These are phyloP conservation scores for Crataegus laevigata DNA, from an alignment of 306 rosid species.

Conservation along the genomic window DNA sequence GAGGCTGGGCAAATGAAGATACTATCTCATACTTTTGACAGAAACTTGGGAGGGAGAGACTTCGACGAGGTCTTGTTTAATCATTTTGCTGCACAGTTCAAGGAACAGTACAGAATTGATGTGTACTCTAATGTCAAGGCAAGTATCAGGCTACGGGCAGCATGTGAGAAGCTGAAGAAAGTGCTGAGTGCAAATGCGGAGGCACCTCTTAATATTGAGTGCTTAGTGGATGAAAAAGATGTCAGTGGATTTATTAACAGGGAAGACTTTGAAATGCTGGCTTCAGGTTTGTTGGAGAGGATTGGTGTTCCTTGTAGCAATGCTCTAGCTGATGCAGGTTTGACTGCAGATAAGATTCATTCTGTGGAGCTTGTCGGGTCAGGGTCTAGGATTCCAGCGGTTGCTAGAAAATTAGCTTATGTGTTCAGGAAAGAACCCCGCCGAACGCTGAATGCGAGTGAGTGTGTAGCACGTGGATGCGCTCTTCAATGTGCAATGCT, in stretches of 20 bases:
- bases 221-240: constrained; percentile 98
- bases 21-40: constrained; percentile 63
- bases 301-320: constrained; percentile 57
- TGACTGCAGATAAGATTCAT: constrained; percentile 51
- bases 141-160: constrained; percentile 60
- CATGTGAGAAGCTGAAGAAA: constrained; percentile 93
- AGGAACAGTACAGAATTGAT: constrained; percentile 53
- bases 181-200: constrained; percentile 92
- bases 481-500: constrained; percentile 99
- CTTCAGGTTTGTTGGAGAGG: constrained; percentile 59
- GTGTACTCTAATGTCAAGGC: constrained; percentile 72
- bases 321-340: constrained; percentile 63
- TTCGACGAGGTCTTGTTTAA: constrained; percentile 69
- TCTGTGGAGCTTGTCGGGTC: constrained; percentile 96
- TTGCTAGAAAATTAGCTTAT: constrained; percentile 50
- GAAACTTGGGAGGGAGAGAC: constrained; percentile 71
- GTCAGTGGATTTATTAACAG: constrained; percentile 83
- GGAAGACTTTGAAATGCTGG: constrained; percentile 85
- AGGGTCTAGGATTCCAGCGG: constrained; percentile 88
- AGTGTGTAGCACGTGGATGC: constrained; percentile 98
- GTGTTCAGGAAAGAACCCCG: constrained; percentile 73
- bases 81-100: constrained; percentile 63
- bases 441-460: constrained; percentile 87
- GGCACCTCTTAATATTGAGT: constrained; percentile 93
- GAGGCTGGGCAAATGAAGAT: constrained; percentile 62